Base-by-base conservation (phyloP, 2,329 filamentous ascomycete species). In the Colletotrichum melonis region DNA sequence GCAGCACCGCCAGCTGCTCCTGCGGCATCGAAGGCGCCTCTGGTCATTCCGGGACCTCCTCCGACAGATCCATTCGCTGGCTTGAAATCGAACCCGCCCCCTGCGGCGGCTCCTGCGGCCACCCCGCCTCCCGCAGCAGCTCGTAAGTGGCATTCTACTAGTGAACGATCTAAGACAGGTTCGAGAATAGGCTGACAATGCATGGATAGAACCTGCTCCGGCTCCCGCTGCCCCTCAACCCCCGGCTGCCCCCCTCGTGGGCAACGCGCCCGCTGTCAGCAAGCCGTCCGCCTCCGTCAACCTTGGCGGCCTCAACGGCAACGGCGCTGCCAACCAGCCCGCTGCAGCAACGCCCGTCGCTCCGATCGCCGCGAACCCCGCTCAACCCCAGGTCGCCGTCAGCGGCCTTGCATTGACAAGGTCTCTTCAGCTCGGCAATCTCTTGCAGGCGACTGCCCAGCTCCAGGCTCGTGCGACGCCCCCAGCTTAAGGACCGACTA, bases 381-480 rank as follows among this genome's bases (percentile, higher is more conserved):
- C 46, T n/a, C 69, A 57, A 8, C 72, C 75, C 16, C 74, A 72
- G 32, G 70, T 76, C 19, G 76, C 78, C 1, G 82, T 86, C 69
- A 80, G 86, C 38, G 84, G 83, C 9, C 69, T 87, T 71, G 81
- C 79, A 7, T 78, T 88, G 60, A 84, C 80, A 76, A 88, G 83
- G 69, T 78, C 81, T 58, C 78, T 88, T 55, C 80, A 85, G 63
- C 78, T 88, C 12, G 87, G 86, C 35, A 87, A 84, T 68, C 77
- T 88, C 62, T 76, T 76, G 28, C 67, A 76, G 55, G 71, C 75
- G 62, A 74, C 74, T 19, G 58, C 56, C n/a, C 46, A 38, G 19
- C 64, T 76, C 35, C 70, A 74, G 54, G 73, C 75, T 12, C 75
- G 75, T 56, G 70, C 60, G 42, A 76, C 71, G 9, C 63, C 65